Evolutionary conservation across 805 yeast genomes (phyloP).

Genomic region (Ogataea nitratoaversa): DNA sequence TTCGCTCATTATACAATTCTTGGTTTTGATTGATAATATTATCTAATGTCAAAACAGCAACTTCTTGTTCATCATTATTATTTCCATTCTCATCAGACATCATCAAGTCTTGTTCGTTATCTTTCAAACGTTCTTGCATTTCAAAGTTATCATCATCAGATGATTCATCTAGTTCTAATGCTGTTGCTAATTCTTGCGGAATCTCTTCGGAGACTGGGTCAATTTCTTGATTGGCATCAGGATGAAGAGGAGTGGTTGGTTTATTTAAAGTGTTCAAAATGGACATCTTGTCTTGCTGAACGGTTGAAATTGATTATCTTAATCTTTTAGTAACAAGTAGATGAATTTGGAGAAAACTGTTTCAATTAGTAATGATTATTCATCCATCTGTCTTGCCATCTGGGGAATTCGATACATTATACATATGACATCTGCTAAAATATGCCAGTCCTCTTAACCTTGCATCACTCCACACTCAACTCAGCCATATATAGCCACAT

Average conservation of each 20-base stretch:
- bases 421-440: no score
- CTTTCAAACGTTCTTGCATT: no score
- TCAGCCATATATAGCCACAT: no score
- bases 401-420: no score
- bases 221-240: conserved; percentile 26
- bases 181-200: conserved; percentile 21
- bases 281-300: not conserved
- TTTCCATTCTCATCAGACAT: conserved; percentile 20
- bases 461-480: no score
- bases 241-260: conserved; percentile 28
- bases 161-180: conserved; percentile 20
- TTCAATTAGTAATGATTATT: no score
- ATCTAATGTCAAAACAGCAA: conserved; percentile 15
- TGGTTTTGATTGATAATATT: conserved; percentile 17
- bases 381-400: no score
- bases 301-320: no score
- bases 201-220: conserved; percentile 15
- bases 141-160: conserved; percentile 10
- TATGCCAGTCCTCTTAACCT: no score
- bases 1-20: not conserved
- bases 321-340: no score
- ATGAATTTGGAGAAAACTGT: no score
- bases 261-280: not conserved
- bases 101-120: conserved; percentile 16
- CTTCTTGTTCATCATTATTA: conserved; percentile 16